These are phyloP conservation scores for Fusarium sp. DNA, from an alignment of 2,329 filamentous ascomycete species.

Conservation along the genomic window DNA sequence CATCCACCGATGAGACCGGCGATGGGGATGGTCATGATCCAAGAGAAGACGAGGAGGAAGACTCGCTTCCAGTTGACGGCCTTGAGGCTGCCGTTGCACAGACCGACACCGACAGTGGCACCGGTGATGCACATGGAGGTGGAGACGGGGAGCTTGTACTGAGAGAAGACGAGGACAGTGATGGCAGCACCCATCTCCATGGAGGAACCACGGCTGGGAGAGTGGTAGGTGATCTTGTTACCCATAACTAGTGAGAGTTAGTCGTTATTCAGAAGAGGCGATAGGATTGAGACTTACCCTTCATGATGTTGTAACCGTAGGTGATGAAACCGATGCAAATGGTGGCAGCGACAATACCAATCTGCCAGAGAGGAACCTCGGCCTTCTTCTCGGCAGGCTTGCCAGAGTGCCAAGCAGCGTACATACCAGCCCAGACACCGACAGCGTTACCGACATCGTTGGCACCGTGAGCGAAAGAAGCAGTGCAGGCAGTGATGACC, in stretches of 20 bases:
- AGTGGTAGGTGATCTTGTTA: conserved; percentile 81
- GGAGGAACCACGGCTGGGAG: conserved; percentile 65
- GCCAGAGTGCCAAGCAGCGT: conserved; percentile 72
- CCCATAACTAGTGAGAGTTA: conserved; percentile 70
- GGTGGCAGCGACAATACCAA: conserved; percentile 71
- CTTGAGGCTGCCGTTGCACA: conserved; percentile 77
- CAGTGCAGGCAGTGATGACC: conserved; percentile 74
- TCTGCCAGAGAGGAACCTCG: conserved; percentile 77
- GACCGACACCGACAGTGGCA: conserved; percentile 79
- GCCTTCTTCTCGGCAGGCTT: conserved; percentile 68
- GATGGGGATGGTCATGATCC: conserved; percentile 58
- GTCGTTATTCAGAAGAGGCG: background rate
- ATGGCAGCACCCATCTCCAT: conserved; percentile 86
- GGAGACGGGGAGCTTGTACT: conserved; percentile 78
- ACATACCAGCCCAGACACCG: conserved; percentile 76
- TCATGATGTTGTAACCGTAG: conserved; percentile 88
- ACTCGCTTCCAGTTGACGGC: conserved; percentile 82
- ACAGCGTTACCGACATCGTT: conserved; percentile 80
- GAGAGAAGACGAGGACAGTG: conserved; percentile 79
- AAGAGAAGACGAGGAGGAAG: conserved; percentile 71
- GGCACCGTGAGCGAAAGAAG: conserved; percentile 78
- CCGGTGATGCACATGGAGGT: conserved; percentile 85
- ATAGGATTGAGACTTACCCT: conserved; percentile 60
- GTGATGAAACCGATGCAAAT: conserved; percentile 76
- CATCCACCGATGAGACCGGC: conserved; percentile 53